Conservation (phyloP, 306 rosid species). For the Pyrus bretschneideri region DNA sequence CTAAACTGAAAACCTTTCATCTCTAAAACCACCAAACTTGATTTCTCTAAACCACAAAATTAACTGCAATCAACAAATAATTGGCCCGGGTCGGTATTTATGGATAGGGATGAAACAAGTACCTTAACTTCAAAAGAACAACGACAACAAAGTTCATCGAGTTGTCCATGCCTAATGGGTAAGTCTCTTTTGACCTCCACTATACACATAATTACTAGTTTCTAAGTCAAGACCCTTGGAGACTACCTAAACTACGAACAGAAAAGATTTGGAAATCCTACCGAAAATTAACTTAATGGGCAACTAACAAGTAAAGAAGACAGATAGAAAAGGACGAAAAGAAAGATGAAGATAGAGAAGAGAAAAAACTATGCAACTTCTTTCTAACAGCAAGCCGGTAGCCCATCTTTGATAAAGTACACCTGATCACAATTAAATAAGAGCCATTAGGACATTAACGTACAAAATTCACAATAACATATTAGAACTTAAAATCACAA, state of each 20-base stretch:
- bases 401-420: slow-evolving; percentile 26
- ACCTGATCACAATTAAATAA: slow-evolving; percentile 35
- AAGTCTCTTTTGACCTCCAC: slow-evolving; percentile 28
- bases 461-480: slow-evolving; percentile 7
- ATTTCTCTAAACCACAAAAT: slow-evolving; percentile 18
- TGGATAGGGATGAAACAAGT: slow-evolving; percentile 10
- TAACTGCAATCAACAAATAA: slow-evolving; percentile 17
- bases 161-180: slow-evolving; percentile 33
- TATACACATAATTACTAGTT: slow-evolving; percentile 23
- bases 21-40: slow-evolving; percentile 30
- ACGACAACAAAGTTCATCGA: slow-evolving; percentile 36
- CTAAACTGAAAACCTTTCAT: slow-evolving; percentile 25
- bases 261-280: slow-evolving; percentile 26
- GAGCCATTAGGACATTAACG: slow-evolving; percentile 20
- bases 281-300: slow-evolving; percentile 11
- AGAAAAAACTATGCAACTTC: slow-evolving; percentile 33
- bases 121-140: slow-evolving; percentile 25
- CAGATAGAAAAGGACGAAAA: slow-evolving; percentile 18
- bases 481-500: slow-evolving; percentile 7
- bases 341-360: slow-evolving; percentile 5
- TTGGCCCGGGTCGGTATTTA: background rate
- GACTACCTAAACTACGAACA: slow-evolving; percentile 32
- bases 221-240: slow-evolving; percentile 25
- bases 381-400: slow-evolving; percentile 26
- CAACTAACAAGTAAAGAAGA: slow-evolving; percentile 16